Percentiles rank a stretch among this genome's conserved stretches.
Conservation (phyloP, 768 basidiomycete genomes). For the Tulasnella sp. region DNA sequence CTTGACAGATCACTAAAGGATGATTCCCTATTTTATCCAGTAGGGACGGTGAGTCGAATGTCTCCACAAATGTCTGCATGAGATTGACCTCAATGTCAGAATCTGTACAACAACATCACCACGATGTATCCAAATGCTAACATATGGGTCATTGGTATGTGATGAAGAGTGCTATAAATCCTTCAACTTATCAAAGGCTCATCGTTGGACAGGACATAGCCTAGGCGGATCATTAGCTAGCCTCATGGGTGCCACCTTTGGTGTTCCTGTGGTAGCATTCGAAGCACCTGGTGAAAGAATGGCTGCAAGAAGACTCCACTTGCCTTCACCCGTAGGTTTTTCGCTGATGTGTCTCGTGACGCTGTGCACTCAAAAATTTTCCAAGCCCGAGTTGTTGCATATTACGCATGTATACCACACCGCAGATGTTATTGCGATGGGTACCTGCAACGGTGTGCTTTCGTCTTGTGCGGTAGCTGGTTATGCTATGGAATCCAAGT, state of each 20-base stretch:
- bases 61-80: not conserved
- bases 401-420: slow-evolving; percentile 70
- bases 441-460: slow-evolving; percentile 60
- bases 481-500: slow-evolving; percentile 65
- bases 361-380: not conserved
- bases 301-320: slow-evolving; percentile 42
- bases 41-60: slow-evolving; percentile 57
- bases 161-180: too few species aligned
- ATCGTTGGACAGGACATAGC: slow-evolving; percentile 57
- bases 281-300: slow-evolving; percentile 81
- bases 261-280: slow-evolving; percentile 82
- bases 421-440: slow-evolving; percentile 91
- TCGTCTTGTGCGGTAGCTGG: slow-evolving; percentile 75
- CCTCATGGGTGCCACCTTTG: slow-evolving; percentile 78
- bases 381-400: slow-evolving; percentile 13
- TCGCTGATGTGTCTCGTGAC: not conserved
- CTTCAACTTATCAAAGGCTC: slow-evolving; percentile 8
- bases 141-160: slow-evolving; percentile 72
- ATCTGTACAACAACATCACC: slow-evolving; percentile 84
- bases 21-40: slow-evolving; percentile 77
- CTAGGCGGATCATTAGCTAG: slow-evolving; percentile 79
- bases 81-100: slow-evolving; percentile 33
- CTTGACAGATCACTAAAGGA: slow-evolving; percentile 62
- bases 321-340: slow-evolving; percentile 16
- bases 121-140: slow-evolving; percentile 80